Evolutionary conservation across 169 alveolate species (phyloP).

Genomic region (Theileria equi): DNA sequence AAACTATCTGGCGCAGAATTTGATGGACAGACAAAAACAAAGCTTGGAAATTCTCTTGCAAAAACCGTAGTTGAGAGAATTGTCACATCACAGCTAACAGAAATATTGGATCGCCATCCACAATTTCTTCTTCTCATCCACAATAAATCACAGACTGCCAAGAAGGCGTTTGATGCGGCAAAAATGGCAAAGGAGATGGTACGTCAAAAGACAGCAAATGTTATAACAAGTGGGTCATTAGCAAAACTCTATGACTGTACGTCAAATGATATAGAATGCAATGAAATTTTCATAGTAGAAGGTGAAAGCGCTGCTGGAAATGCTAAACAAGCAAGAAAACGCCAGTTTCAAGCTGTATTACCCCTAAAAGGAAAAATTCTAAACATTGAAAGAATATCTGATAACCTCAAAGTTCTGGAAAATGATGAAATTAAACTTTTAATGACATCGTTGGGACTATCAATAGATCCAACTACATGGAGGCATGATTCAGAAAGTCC

Average conservation of each 20-base stretch:
- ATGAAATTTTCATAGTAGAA: conserved; percentile 80
- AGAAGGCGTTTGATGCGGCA: conserved; percentile 77
- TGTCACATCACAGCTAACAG: conserved; percentile 65
- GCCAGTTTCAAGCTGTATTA: conserved; percentile 78
- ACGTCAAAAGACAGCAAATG: conserved; percentile 66
- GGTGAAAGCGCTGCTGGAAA: conserved; percentile 85
- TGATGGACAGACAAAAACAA: conserved; percentile 84
- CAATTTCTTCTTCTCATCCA: conserved; percentile 66
- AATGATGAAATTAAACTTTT: conserved; percentile 68
- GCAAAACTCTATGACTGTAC: conserved; percentile 79
- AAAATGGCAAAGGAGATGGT: conserved; percentile 74
- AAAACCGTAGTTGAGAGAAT: conserved; percentile 68
- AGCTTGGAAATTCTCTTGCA: conserved; percentile 71
- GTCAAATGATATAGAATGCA: conserved; percentile 51
- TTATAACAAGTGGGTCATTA: conserved; percentile 56
- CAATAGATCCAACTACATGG: conserved; percentile 61
- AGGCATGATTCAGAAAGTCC: conserved; percentile 5
- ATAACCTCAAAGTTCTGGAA: conserved; percentile 66
- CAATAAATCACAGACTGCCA: conserved; percentile 73
- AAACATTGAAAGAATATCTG: conserved; percentile 74
- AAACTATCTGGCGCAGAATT: conserved; percentile 77
- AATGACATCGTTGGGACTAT: conserved; percentile 44
- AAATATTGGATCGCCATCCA: conserved; percentile 71
- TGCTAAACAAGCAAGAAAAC: conserved; percentile 80
- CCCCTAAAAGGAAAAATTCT: conserved; percentile 81